Percentiles rank a stretch among this genome's conserved stretches.
These are phyloP conservation scores for Saccharomycopsis javanensis DNA, from an alignment of 805 yeast genomes.

Conservation along the genomic window DNA sequence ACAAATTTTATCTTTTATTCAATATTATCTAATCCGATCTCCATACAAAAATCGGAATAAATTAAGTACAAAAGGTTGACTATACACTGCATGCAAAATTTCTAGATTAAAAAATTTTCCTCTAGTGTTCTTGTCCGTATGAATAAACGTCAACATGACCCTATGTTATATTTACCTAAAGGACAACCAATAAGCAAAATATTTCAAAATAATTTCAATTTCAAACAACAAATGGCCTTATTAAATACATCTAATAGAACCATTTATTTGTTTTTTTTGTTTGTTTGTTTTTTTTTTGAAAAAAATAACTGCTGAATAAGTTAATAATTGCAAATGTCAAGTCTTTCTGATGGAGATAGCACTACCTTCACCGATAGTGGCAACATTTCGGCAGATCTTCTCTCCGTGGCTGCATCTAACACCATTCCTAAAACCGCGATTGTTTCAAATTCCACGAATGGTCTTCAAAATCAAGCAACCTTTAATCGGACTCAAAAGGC, in stretches of 20 bases:
- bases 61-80: background rate
- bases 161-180: too few relatives aligned
- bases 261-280: too few relatives aligned
- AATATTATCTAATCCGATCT: background rate
- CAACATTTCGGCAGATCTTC: too few relatives aligned
- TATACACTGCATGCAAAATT: background rate
- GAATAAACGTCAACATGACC: background rate
- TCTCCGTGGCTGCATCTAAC: too few relatives aligned
- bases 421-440: too few relatives aligned
- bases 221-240: too few relatives aligned
- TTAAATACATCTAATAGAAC: too few relatives aligned
- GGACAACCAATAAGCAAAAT: too few relatives aligned
- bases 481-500: slow-evolving; percentile 7
- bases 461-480: background rate
- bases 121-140: too few relatives aligned
- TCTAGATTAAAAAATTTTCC: too few relatives aligned
- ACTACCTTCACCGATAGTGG: background rate
- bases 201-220: too few relatives aligned
- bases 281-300: background rate
- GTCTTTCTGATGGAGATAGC: background rate
- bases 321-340: background rate
- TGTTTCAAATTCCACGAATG: too few relatives aligned
- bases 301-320: background rate
- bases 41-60: background rate
- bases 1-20: background rate